Evolutionary conservation across 306 rosid species (phyloP).

Genomic region (Vigna hirtella): DNA sequence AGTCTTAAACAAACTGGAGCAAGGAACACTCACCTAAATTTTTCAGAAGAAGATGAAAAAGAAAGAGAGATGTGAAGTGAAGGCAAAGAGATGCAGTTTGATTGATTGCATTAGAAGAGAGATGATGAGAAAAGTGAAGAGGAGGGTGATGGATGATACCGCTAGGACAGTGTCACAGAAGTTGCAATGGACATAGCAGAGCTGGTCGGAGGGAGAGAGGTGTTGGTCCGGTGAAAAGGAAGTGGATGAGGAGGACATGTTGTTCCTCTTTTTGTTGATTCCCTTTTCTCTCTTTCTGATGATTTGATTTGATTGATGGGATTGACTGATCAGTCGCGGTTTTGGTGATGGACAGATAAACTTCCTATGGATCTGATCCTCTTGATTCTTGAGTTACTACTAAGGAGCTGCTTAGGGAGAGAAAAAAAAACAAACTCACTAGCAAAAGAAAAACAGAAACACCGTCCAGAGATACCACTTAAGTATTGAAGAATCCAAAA

Average conservation of each 20-base stretch:
- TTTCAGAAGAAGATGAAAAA: neutral
- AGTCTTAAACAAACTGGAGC: conserved; percentile 82
- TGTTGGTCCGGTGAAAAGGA: conserved; percentile 80
- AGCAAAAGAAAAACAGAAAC: neutral
- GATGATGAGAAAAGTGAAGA: neutral
- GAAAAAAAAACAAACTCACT: neutral
- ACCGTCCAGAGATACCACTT: conserved; percentile 32
- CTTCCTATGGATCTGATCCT: conserved; percentile 61
- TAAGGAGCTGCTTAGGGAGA: conserved; percentile 9
- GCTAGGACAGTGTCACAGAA: conserved; percentile 96
- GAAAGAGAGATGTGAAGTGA: neutral
- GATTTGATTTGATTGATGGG: conserved; percentile 88
- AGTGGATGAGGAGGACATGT: conserved; percentile 76
- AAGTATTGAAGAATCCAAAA: conserved; percentile 35
- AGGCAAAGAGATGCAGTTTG: neutral
- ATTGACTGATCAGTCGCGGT: conserved; percentile 69
- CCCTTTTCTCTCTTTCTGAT: conserved; percentile 18
- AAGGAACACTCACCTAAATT: conserved; percentile 91
- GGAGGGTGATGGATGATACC: conserved; percentile 40
- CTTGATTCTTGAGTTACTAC: conserved; percentile 51
- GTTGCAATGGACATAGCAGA: conserved; percentile 96
- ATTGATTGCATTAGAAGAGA: neutral
- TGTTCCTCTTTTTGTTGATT: conserved; percentile 48
- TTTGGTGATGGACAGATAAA: conserved; percentile 56
- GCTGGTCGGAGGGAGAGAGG: conserved; percentile 90